Percentiles rank a stretch among this genome's conserved stretches.
Conservation (phyloP, 139 green algal genomes). For the Mesotaenium endlicherianum region DNA sequence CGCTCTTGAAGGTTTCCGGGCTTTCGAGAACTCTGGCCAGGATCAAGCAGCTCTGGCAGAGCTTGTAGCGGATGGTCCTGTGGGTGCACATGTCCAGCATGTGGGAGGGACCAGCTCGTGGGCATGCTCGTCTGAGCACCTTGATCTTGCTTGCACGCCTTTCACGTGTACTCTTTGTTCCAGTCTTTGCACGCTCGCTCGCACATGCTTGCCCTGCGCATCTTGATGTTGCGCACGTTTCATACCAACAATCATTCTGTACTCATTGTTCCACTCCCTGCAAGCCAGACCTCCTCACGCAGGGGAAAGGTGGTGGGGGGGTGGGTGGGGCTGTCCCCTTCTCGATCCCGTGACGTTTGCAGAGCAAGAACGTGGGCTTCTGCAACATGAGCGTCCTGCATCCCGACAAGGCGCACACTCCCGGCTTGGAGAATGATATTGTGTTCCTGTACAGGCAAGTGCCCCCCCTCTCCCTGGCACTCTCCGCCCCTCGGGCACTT, state of each 20-base stretch:
- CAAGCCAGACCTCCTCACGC: neutral
- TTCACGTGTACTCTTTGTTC: neutral
- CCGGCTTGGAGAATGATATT: neutral
- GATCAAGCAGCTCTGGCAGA: too few relatives aligned
- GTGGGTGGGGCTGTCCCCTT: neutral
- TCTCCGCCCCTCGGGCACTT: too few relatives aligned
- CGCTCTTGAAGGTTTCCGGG: too few relatives aligned
- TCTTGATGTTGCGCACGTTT: neutral
- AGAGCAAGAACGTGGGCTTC: conserved; percentile 23
- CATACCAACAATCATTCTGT: neutral
- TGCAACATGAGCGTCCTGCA: conserved; percentile 30
- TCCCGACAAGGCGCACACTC: neutral
- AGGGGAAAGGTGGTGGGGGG: neutral
- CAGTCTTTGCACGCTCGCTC: neutral
- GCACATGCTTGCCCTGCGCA: neutral
- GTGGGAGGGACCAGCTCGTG: too few relatives aligned
- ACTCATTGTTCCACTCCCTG: neutral
- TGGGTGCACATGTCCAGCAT: too few relatives aligned
- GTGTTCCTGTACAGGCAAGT: conserved; percentile 10
- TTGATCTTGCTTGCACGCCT: too few relatives aligned
- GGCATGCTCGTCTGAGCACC: too few relatives aligned
- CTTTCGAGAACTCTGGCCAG: too few relatives aligned
- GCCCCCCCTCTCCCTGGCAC: too few relatives aligned
- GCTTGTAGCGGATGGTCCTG: too few relatives aligned
- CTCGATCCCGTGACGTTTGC: neutral